Evolutionary conservation across 345 rosid genomes (phyloP), one percentile per base, ranked within the genome.

Genomic region (Stellera chamaejasme): DNA sequence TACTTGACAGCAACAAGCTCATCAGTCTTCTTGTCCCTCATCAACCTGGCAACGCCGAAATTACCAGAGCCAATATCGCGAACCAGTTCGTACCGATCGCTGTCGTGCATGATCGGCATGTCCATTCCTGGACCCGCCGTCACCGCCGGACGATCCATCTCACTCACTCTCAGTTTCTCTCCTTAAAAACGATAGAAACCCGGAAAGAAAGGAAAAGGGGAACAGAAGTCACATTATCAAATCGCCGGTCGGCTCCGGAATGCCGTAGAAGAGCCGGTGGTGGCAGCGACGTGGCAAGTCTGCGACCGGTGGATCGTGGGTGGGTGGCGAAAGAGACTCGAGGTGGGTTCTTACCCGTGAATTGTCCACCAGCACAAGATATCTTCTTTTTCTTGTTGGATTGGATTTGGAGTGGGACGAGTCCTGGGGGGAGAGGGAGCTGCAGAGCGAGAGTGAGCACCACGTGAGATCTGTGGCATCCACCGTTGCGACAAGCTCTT

Each of bases 1-100:
- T 83, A 83, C 79, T 87, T 87, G n/a, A 87, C 88, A 55, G 95
- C 95, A 55, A 87, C 90, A 56, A 81, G 95, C 61, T 79, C 88
- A 15, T 79, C 69, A 25, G 85, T 81, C 57, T 72, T 82, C 62
- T 77, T 69, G 36, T 86, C 95, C 64, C 88, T 79, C 95, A 81
- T 83, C 77, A 86, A 63, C 77, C 87, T 74, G 2, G 95, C 95
- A 5, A 86, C 76, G 14, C 90, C 95, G 23, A 86, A 86, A 67
- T 86, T 86, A 60, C 95, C 90, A 0, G 95, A 76, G 60, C 95
- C 95, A 27, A 86, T 86, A 73, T 83, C 90, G 25, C 62, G 65
- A 50, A 87, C 84, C 27, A 87, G 82, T 76, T 87, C 95, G 60
- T 87, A 87, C 26, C 90, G 77, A 58, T 83, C 95, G 55, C 76